A percentile compares a stretch with the other conserved stretches of the same genome.
These are phyloP conservation scores for Trametes sanguinea DNA, from an alignment of 768 basidiomycete genomes.

Conservation along the genomic window DNA sequence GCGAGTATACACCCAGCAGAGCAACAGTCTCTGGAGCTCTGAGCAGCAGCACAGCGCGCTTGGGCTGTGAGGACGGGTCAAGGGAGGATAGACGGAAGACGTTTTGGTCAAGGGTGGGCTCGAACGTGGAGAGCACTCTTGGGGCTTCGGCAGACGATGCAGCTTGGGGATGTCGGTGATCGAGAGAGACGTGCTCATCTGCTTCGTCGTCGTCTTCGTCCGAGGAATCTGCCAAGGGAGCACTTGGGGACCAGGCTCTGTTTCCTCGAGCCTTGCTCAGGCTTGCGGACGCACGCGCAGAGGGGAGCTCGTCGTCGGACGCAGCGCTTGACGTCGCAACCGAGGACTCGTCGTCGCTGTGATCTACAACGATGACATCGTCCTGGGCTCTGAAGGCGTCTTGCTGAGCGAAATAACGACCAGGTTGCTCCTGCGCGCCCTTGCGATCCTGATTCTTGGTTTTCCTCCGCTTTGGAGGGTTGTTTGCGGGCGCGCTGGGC, in stretches of 20 bases:
- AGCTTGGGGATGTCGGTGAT: not conserved
- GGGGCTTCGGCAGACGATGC: slow-evolving; percentile 13
- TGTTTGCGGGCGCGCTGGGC: slow-evolving; percentile 36
- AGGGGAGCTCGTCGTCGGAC: slow-evolving; percentile 33
- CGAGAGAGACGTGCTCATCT: slow-evolving; percentile 30
- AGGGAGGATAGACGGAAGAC: slow-evolving; percentile 42
- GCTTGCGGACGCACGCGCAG: not conserved
- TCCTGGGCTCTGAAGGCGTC: slow-evolving; percentile 40
- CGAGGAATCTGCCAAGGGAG: slow-evolving; percentile 35
- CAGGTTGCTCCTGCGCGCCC: slow-evolving; percentile 12
- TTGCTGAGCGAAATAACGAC: slow-evolving; percentile 38
- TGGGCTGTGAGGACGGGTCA: slow-evolving; percentile 24
- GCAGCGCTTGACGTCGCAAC: slow-evolving; percentile 37
- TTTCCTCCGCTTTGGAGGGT: slow-evolving; percentile 27
- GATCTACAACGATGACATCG: slow-evolving; percentile 31
- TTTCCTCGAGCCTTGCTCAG: not conserved
- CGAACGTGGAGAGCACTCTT: slow-evolving; percentile 50
- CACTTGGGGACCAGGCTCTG: slow-evolving; percentile 64
- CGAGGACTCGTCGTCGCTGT: slow-evolving; percentile 24
- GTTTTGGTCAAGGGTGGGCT: slow-evolving; percentile 47
- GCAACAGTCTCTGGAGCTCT: slow-evolving; percentile 53
- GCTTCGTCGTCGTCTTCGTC: slow-evolving; percentile 37
- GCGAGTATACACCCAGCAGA: slow-evolving; percentile 64
- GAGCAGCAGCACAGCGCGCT: slow-evolving; percentile 43
- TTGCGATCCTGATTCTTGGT: slow-evolving; percentile 29